phyloP scores from a whole-genome alignment of 2,329 filamentous ascomycete species.

The Colletotrichum sublineola region DNA sequence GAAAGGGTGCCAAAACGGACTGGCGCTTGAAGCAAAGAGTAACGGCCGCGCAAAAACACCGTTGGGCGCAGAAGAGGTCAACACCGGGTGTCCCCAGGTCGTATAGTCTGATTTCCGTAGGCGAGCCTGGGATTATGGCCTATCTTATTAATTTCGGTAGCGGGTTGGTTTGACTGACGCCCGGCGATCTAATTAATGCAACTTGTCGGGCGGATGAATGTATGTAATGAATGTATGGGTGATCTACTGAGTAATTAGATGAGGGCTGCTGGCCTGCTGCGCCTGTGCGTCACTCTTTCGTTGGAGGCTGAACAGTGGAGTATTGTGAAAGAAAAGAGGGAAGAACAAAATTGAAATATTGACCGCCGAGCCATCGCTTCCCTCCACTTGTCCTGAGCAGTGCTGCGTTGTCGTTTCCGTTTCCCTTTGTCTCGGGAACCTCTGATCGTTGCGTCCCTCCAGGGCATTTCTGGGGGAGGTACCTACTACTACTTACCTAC shows the following conservation, averaged over 20 bases:
- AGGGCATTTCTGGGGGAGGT: not conserved
- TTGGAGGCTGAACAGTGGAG: not conserved
- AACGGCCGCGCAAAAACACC: slow-evolving; percentile 23
- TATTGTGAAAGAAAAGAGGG: not conserved
- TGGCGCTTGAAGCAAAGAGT: slow-evolving; percentile 4
- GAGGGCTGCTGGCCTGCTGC: not conserved
- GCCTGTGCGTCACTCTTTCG: slow-evolving; percentile 29
- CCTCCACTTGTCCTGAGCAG: not conserved
- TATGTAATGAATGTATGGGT: not conserved
- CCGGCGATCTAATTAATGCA: slow-evolving; percentile 31
- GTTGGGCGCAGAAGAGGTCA: slow-evolving; percentile 19
- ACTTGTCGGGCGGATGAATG: slow-evolving; percentile 5
- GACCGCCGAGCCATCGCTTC: not conserved
- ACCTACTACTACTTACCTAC: not conserved
- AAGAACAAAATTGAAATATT: not conserved
- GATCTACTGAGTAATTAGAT: slow-evolving; percentile 1
- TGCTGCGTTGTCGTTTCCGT: slow-evolving; percentile 8
- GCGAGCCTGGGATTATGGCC: slow-evolving; percentile 10
- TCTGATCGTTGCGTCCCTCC: slow-evolving; percentile 10
- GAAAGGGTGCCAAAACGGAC: not conserved
- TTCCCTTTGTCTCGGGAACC: slow-evolving; percentile 9
- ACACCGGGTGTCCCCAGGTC: not conserved
- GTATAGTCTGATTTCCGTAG: not conserved
- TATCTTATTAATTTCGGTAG: slow-evolving; percentile 26
- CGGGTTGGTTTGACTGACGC: slow-evolving; percentile 1